Conservation (phyloP, 768 basidiomycete species). For the Leccinellum rugosiceps region DNA sequence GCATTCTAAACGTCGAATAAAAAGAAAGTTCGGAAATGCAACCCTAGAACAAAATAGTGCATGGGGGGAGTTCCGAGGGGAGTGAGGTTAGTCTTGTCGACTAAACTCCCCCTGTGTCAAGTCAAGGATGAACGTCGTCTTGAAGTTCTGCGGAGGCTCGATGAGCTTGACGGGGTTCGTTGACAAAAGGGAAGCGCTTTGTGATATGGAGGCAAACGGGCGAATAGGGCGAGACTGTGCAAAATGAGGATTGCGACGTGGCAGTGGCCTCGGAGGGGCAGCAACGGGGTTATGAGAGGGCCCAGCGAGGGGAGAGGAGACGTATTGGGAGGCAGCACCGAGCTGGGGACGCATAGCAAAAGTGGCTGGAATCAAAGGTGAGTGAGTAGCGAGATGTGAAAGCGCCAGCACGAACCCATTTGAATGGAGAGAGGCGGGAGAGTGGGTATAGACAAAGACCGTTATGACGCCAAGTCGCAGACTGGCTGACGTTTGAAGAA, state of each 20-base stretch:
- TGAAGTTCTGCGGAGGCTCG: conserved; percentile 70
- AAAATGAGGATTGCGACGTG: conserved; percentile 53
- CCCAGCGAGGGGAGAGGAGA: conserved; percentile 64
- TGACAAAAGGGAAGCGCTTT: conserved; percentile 17
- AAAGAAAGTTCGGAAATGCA: conserved; percentile 7
- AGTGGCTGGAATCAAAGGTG: conserved; percentile 29
- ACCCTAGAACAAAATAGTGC: neutral
- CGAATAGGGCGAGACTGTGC: conserved; percentile 72
- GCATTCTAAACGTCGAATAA: conserved; percentile 22
- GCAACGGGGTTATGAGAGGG: conserved; percentile 31
- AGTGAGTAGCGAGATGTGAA: neutral
- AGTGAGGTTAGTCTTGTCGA: conserved; percentile 50
- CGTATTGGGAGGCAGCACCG: conserved; percentile 35
- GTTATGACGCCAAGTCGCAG: conserved; percentile 30
- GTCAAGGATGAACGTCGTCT: conserved; percentile 69
- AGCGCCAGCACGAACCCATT: conserved; percentile 38
- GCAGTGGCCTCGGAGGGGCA: conserved; percentile 31
- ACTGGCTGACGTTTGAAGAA: conserved; percentile 26
- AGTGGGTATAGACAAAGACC: conserved; percentile 16
- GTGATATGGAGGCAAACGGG: conserved; percentile 65
- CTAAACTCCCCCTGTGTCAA: conserved; percentile 83
- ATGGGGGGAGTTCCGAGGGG: neutral
- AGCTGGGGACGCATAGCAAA: conserved; percentile 32
- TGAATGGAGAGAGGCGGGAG: conserved; percentile 1
- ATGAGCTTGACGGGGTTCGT: conserved; percentile 70